phyloP scores from a whole-genome alignment of 2,329 filamentous ascomycete genomes.

The Trichophyton rubrum region DNA sequence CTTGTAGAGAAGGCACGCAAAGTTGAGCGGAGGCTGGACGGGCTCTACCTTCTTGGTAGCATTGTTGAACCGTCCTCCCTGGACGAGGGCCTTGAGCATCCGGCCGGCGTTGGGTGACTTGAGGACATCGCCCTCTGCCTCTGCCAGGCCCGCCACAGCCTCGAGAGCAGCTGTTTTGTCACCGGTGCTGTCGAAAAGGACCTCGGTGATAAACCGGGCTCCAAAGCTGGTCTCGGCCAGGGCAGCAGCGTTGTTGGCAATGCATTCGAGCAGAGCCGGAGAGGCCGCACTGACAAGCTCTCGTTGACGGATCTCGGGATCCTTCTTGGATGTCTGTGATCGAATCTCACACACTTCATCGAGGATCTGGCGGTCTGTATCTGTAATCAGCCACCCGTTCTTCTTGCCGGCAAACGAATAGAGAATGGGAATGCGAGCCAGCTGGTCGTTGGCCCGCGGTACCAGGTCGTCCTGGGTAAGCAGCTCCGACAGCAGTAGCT shows the following conservation, averaged over 20 bases:
- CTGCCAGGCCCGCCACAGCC: slow-evolving; percentile 44
- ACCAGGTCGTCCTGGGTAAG: slow-evolving; percentile 51
- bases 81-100: slow-evolving; percentile 82
- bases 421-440: slow-evolving; percentile 53
- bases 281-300: slow-evolving; percentile 67
- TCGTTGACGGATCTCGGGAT: slow-evolving; percentile 58
- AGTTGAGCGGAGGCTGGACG: slow-evolving; percentile 64
- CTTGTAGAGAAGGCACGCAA: slow-evolving; percentile 69
- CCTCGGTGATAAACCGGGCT: slow-evolving; percentile 73
- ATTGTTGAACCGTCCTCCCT: slow-evolving; percentile 76
- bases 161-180: slow-evolving; percentile 64
- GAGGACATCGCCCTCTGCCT: slow-evolving; percentile 40
- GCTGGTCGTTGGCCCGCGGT: slow-evolving; percentile 33
- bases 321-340: slow-evolving; percentile 82
- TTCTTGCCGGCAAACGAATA: slow-evolving; percentile 63
- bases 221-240: slow-evolving; percentile 68
- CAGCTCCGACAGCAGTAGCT: slow-evolving; percentile 77
- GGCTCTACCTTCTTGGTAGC: slow-evolving; percentile 56
- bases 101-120: slow-evolving; percentile 56
- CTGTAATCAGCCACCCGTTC: slow-evolving; percentile 50
- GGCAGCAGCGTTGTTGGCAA: slow-evolving; percentile 54
- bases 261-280: slow-evolving; percentile 59
- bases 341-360: slow-evolving; percentile 68
- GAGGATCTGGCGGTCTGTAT: slow-evolving; percentile 56
- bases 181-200: slow-evolving; percentile 61